Percentiles rank a stretch among this genome's conserved stretches.
Conservation (phyloP, 306 rosid species). For the Corylus heterophylla region DNA sequence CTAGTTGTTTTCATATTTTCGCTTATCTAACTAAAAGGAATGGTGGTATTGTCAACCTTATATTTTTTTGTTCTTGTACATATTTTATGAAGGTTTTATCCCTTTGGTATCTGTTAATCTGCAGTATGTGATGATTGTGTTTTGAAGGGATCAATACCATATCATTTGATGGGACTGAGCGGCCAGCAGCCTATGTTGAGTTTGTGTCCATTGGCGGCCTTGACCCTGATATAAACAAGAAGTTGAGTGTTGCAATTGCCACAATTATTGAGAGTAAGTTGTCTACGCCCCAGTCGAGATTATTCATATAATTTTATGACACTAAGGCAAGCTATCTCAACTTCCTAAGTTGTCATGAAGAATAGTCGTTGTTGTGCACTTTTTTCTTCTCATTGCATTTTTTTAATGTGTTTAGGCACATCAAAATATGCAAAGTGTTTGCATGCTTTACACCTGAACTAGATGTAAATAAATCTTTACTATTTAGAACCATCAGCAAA, state of each 20-base stretch:
- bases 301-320: constrained; percentile 80
- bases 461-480: constrained; percentile 65
- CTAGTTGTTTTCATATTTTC: neutral
- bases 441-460: constrained; percentile 93
- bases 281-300: constrained; percentile 81
- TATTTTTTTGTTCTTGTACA: neutral
- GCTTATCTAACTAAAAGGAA: neutral
- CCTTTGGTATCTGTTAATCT: constrained; percentile 9
- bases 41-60: neutral
- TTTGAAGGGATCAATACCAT: constrained; percentile 91
- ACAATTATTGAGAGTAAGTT: constrained; percentile 75
- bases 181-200: constrained; percentile 95
- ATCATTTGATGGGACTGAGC: constrained; percentile 84
- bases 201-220: constrained; percentile 95
- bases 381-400: constrained; percentile 62
- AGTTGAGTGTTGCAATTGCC: constrained; percentile 82
- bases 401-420: constrained; percentile 69
- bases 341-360: constrained; percentile 20
- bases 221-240: constrained; percentile 74
- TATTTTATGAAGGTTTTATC: neutral
- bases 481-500: constrained; percentile 36
- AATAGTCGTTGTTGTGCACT: constrained; percentile 16
- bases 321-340: constrained; percentile 66
- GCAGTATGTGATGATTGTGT: constrained; percentile 94
- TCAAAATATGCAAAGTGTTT: constrained; percentile 78